Conservation (phyloP, 2,329 filamentous ascomycete genomes). For the Venturia pyrina region DNA sequence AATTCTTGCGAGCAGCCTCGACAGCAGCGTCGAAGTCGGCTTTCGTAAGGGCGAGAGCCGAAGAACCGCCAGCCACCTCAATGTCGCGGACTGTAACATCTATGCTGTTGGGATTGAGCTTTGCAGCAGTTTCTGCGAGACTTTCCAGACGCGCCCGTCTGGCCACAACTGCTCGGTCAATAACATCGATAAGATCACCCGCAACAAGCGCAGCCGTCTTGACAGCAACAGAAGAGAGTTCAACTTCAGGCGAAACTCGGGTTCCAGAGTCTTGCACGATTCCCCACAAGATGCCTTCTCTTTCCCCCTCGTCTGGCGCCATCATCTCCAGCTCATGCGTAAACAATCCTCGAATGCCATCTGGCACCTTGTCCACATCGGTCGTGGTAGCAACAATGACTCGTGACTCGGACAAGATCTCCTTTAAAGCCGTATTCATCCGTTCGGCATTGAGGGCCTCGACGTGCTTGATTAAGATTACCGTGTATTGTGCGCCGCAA, state of each 20-base stretch:
- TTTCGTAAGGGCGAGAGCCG: conserved; percentile 67
- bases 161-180: conserved; percentile 77
- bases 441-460: conserved; percentile 86
- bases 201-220: conserved; percentile 95
- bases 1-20: conserved; percentile 92
- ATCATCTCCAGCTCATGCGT: conserved; percentile 92
- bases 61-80: conserved; percentile 75
- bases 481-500: conserved; percentile 75
- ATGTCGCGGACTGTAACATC: conserved; percentile 68
- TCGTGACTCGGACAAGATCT: conserved; percentile 67
- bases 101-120: conserved; percentile 18
- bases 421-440: conserved; percentile 75
- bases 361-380: conserved; percentile 87
- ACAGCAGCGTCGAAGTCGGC: conserved; percentile 87
- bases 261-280: conserved; percentile 69
- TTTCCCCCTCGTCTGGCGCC: conserved; percentile 83
- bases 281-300: conserved; percentile 74
- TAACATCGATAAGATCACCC: conserved; percentile 86
- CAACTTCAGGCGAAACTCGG: conserved; percentile 70
- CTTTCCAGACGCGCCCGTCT: conserved; percentile 64
- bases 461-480: conserved; percentile 77
- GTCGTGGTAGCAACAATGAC: conserved; percentile 91
- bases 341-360: conserved; percentile 81
- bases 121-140: conserved; percentile 45
- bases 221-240: conserved; percentile 73